Conservation (phyloP, 768 basidiomycete species). For the Suillus ampliporus region DNA sequence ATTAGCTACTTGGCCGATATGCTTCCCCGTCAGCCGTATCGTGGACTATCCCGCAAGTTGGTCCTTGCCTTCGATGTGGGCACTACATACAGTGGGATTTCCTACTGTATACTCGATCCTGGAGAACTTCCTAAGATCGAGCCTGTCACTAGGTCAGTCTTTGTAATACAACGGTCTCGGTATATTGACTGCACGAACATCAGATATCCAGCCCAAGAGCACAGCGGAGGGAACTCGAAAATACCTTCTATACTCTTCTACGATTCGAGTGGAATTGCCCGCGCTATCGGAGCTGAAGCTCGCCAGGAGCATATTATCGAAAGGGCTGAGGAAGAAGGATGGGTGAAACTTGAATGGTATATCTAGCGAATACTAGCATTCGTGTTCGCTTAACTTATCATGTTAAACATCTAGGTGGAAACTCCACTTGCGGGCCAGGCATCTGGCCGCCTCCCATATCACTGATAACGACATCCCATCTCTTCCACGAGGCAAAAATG, state of each 20-base stretch:
- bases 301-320: slow-evolving; percentile 44
- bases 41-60: slow-evolving; percentile 41
- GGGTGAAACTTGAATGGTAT: slow-evolving; percentile 53
- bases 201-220: slow-evolving; percentile 49
- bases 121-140: slow-evolving; percentile 41
- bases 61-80: slow-evolving; percentile 48
- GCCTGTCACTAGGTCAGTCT: slow-evolving; percentile 38
- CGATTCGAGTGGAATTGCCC: slow-evolving; percentile 42
- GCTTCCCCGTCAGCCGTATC: slow-evolving; percentile 43
- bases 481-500: slow-evolving; percentile 48
- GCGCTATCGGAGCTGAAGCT: slow-evolving; percentile 53
- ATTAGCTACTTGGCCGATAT: slow-evolving; percentile 22
- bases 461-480: slow-evolving; percentile 42
- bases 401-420: slow-evolving; percentile 35
- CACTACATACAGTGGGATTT: slow-evolving; percentile 48
- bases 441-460: slow-evolving; percentile 37
- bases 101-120: slow-evolving; percentile 49
- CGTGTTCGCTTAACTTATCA: not conserved
- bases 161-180: not conserved
- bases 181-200: not conserved
- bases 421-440: slow-evolving; percentile 44
- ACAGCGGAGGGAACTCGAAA: slow-evolving; percentile 50
- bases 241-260: slow-evolving; percentile 57
- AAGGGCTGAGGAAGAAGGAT: slow-evolving; percentile 49
- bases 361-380: slow-evolving; percentile 3